A percentile compares a stretch with the other conserved stretches of the same genome.
Evolutionary conservation across 2,329 filamentous ascomycete genomes (phyloP).

Genomic region (Paecilomyces fulvus): DNA sequence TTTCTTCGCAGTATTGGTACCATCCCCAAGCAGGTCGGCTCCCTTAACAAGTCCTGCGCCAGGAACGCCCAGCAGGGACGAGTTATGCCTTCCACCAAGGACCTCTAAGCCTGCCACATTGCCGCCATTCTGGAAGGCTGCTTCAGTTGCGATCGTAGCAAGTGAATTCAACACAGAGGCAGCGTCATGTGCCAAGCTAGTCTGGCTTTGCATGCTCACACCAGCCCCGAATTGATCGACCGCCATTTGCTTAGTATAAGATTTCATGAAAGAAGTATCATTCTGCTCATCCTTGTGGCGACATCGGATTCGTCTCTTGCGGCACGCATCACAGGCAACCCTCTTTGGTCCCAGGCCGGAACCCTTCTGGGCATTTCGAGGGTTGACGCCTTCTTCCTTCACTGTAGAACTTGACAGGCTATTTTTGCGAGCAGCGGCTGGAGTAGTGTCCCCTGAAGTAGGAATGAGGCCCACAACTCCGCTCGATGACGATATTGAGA

Average conservation of each 20-base stretch:
- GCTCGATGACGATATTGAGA: conserved; percentile 8
- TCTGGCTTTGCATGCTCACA: conserved; percentile 20
- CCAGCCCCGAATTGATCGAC: conserved; percentile 22
- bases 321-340: conserved; percentile 54
- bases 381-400: conserved; percentile 25
- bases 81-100: conserved; percentile 15
- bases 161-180: conserved; percentile 31
- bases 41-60: conserved; percentile 15
- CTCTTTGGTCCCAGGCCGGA: conserved; percentile 52
- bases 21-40: conserved; percentile 25
- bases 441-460: conserved; percentile 16
- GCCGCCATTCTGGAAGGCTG: conserved; percentile 20
- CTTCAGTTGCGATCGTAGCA: conserved; percentile 29
- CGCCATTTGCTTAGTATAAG: conserved; percentile 19
- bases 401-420: conserved; percentile 10
- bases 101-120: conserved; percentile 17
- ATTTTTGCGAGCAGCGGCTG: conserved; percentile 13
- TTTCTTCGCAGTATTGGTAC: conserved; percentile 41
- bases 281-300: conserved; percentile 51
- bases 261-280: conserved; percentile 9
- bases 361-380: conserved; percentile 44
- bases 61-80: conserved; percentile 17
- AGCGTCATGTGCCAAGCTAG: conserved; percentile 28
- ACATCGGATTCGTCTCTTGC: conserved; percentile 54
- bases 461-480: conserved; percentile 9